Evolutionary conservation across 345 rosid genomes (phyloP), one percentile per base, ranked within the genome.

Genomic region (Eutrema heterophyllum): DNA sequence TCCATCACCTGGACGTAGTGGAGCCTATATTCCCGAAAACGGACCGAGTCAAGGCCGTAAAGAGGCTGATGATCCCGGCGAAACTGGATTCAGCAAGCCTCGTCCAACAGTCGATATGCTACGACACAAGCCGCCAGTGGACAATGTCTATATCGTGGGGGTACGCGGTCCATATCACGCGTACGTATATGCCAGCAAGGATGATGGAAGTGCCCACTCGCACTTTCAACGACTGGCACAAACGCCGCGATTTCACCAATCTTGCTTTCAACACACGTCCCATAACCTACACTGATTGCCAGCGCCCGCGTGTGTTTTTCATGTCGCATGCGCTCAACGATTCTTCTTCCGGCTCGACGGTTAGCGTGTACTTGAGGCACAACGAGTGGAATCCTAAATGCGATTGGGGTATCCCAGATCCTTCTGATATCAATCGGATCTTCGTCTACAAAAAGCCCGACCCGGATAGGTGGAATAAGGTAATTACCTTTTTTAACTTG

Each of bases 71-170:
- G 71, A 49, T 29, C 16, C 76, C 93, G n/a, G 81, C 76, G 8
- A 64, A 80, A 4, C 74, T 88, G 3, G 98, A 90, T 83, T 83
- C 96, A 1, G 89, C 97, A 0, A 85, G 75, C 3, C 75, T 90
- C 5, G 58, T 87, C 51, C 98, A 93, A 52, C 93, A 90, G 46
- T 83, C 97, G 18, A 78, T 89, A 0, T 90, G 96, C 79, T 87
- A 93, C 32, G 92, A 87, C 61, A 41, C 27, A 43, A 43, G 48
- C 44, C 75, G 82, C 15, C 78, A 73, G 33, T 89, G 98, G 98
- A 88, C 93, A 2, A 41, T 89, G 30, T 90, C 96, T 0, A 77
- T 90, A 9, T 84, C 96, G 0, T 90, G 98, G 98, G 96, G 98
- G 10, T 89, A 85, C 41, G 75, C 87, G 0, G 92, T 87, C 35